Evolutionary conservation across 2,329 filamentous ascomycete species (phyloP).

Genomic region (Ascochyta viciae-villosae): DNA sequence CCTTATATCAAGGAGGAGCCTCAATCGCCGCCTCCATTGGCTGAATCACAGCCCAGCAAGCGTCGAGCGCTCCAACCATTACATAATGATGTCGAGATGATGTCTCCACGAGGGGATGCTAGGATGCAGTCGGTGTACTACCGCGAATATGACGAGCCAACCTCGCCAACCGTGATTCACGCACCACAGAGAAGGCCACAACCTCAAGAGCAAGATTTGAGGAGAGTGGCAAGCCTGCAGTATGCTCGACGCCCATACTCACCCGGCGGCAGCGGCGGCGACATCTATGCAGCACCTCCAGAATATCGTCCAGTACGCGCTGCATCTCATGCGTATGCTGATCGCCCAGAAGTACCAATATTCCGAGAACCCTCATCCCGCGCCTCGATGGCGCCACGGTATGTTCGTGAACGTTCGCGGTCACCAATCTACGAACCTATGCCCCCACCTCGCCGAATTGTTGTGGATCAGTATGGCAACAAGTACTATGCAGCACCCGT

Average conservation of each 20-base stretch:
- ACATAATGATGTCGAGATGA: slow-evolving; percentile 48
- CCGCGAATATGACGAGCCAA: slow-evolving; percentile 52
- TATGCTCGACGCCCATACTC: slow-evolving; percentile 55
- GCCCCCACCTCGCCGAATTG: slow-evolving; percentile 67
- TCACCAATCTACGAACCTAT: slow-evolving; percentile 53
- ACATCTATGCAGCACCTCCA: slow-evolving; percentile 47
- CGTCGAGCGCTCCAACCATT: slow-evolving; percentile 49
- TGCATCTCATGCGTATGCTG: slow-evolving; percentile 52
- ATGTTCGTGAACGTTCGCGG: slow-evolving; percentile 52
- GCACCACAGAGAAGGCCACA: slow-evolving; percentile 50
- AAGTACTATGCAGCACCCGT: slow-evolving; percentile 71
- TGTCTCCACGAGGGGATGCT: slow-evolving; percentile 46
- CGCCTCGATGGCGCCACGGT: slow-evolving; percentile 45
- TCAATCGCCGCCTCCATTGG: slow-evolving; percentile 65
- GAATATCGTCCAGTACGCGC: slow-evolving; percentile 49
- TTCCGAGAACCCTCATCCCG: slow-evolving; percentile 50
- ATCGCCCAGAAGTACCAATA: slow-evolving; percentile 46
- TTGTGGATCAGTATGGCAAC: slow-evolving; percentile 83
- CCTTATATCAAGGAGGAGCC: slow-evolving; percentile 69
- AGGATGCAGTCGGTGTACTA: slow-evolving; percentile 58
- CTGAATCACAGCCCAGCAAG: slow-evolving; percentile 50
- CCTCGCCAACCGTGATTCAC: slow-evolving; percentile 49
- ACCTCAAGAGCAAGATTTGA: slow-evolving; percentile 55
- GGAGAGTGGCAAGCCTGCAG: slow-evolving; percentile 57
- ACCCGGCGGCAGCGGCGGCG: slow-evolving; percentile 36